Evolutionary conservation across 805 yeast genomes (phyloP).

Genomic region (Metschnikowia corniflorae): DNA sequence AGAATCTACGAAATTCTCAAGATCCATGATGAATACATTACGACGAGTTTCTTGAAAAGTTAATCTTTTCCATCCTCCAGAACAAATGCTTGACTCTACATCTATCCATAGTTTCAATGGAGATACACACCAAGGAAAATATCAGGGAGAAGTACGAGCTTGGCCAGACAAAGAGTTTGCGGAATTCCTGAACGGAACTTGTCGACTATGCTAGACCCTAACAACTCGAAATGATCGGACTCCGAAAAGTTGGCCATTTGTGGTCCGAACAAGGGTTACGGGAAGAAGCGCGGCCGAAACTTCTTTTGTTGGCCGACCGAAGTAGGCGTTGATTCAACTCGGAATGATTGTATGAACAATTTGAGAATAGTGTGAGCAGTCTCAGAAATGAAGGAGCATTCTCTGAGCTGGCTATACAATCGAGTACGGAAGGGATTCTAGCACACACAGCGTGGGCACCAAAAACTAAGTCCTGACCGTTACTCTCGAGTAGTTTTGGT

Average conservation of each 20-base stretch:
- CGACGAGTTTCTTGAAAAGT: conserved; percentile 57
- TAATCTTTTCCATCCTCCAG: background rate
- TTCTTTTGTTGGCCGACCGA: too few relatives aligned
- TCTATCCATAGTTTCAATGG: conserved; percentile 1
- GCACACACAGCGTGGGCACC: background rate
- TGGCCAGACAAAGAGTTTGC: background rate
- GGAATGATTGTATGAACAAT: too few relatives aligned
- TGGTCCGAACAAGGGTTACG: too few relatives aligned
- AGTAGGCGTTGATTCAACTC: too few relatives aligned
- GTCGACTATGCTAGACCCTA: too few relatives aligned
- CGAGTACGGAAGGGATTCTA: background rate
- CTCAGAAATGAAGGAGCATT: too few relatives aligned
- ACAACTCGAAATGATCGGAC: too few relatives aligned
- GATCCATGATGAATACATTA: conserved; percentile 25
- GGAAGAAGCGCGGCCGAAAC: too few relatives aligned
- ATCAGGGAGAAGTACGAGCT: conserved; percentile 35
- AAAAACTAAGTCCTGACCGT: background rate
- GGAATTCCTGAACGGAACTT: too few relatives aligned
- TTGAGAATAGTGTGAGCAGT: background rate
- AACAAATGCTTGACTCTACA: background rate
- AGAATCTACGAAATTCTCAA: conserved; percentile 16
- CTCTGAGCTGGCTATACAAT: background rate
- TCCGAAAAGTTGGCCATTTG: too few relatives aligned
- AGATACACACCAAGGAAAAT: conserved; percentile 19
- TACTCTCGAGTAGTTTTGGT: background rate